Evolutionary conservation across 2,329 filamentous ascomycete genomes (phyloP), one percentile per base, ranked within the genome.

Genomic region (Thelonectria discophora): DNA sequence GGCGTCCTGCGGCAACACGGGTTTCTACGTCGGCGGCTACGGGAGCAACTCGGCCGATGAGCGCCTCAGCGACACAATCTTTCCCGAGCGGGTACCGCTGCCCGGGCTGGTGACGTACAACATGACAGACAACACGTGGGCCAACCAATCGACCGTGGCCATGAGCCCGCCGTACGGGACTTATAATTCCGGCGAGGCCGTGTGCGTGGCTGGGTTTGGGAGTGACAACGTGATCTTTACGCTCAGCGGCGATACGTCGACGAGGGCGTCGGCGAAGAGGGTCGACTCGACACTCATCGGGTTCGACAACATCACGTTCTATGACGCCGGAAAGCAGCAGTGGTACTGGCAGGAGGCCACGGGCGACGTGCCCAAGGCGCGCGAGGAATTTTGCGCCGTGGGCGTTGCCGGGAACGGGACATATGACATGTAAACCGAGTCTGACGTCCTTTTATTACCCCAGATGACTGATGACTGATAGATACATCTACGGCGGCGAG

Each of bases 341-440:
- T 58, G 49, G 49, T 47, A 53, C 39, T 58, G 48, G 42, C 49
- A 58, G 17, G 42, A 51, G 13, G 42, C 49, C 7, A 24, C 30
- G 10, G 55, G 55, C 7, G 42, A 58, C 5, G 34, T 58, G 1
- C 55, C 55, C 11, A 27, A 37, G 12, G 32, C 30, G 10, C 48
- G 48, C 12, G 55, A 52, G 40, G 32, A 46, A 32, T 52, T 52
- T 21, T 58, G 55, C 12, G 48, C 55, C 12, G 39, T 53, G 20
- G 55, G 49, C 8, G 55, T 58, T 5, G 11, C 42, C 9, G 48
- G 49, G 9, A 40, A 42, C 10, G 9, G 39, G 10, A 48, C 55
- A 4, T 58, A 58, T 10, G 55, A 58, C n/a, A 58, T 58, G 55
- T 58, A n/a, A 53, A 48, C 32, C 43, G 3, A 12, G 18, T 32